phyloP scores from a whole-genome alignment of 352 stramenopile species.

The Globisporangium ultimum region DNA sequence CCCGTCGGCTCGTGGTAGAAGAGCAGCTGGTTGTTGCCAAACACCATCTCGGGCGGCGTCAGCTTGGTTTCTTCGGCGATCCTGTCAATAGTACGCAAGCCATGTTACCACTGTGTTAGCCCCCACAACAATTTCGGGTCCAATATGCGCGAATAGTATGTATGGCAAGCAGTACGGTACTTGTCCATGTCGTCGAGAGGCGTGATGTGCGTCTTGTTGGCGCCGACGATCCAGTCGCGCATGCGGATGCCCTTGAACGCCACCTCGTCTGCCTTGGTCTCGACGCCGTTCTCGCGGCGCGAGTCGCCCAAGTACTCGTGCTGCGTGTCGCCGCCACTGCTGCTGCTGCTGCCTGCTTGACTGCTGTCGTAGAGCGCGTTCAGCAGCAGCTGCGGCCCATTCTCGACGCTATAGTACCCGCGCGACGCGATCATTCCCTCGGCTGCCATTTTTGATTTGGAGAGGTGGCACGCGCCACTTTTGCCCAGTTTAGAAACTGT shows the following conservation, averaged over 20 bases:
- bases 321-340: not conserved
- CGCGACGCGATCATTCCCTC: constrained; percentile 18
- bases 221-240: constrained; percentile 63
- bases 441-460: not conserved
- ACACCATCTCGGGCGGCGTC: constrained; percentile 85
- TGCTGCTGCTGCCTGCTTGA: not conserved
- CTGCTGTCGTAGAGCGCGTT: constrained; percentile 32
- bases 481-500: not conserved
- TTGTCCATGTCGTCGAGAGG: constrained; percentile 66
- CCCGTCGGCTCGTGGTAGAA: constrained; percentile 67
- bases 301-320: constrained; percentile 52
- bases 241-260: constrained; percentile 71
- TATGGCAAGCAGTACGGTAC: constrained; percentile 21
- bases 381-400: constrained; percentile 48
- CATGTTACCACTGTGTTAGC: not conserved
- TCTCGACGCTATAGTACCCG: constrained; percentile 56
- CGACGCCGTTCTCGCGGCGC: constrained; percentile 30
- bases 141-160: too few relatives aligned
- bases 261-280: constrained; percentile 47
- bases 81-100: constrained; percentile 16
- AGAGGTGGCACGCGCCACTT: not conserved
- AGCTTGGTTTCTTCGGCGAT: constrained; percentile 59
- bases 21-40: constrained; percentile 79
- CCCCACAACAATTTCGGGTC: too few relatives aligned
- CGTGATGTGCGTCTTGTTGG: constrained; percentile 83